phyloP scores from a whole-genome alignment of 768 basidiomycete species.

The Dentipellis fragilis region DNA sequence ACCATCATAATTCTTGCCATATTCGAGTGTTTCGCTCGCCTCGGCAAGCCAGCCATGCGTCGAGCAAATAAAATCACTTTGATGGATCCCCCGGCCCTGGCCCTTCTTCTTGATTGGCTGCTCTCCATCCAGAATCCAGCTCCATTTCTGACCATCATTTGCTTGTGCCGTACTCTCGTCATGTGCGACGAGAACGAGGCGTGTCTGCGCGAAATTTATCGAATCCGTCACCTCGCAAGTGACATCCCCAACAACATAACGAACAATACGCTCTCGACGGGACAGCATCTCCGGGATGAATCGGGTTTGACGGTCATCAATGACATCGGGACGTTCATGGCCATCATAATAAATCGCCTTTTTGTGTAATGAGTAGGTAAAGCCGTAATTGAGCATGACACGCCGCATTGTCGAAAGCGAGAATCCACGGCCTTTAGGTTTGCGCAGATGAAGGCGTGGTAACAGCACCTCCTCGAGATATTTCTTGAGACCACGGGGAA shows the following conservation, averaged over 20 bases:
- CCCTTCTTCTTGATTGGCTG: slow-evolving; percentile 28
- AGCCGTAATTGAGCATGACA: slow-evolving; percentile 19
- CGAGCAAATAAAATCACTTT: slow-evolving; percentile 26
- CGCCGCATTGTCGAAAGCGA: slow-evolving; percentile 23
- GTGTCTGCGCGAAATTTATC: slow-evolving; percentile 13
- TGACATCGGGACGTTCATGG: slow-evolving; percentile 15
- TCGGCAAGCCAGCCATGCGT: slow-evolving; percentile 22
- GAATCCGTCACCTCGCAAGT: background rate
- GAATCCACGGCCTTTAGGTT: slow-evolving; percentile 19
- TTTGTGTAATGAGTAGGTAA: background rate
- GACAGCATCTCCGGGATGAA: slow-evolving; percentile 7
- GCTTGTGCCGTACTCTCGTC: slow-evolving; percentile 33
- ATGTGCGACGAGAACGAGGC: slow-evolving; percentile 19
- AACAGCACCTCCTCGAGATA: slow-evolving; percentile 9
- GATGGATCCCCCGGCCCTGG: slow-evolving; percentile 27
- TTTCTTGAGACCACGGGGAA: slow-evolving; percentile 11
- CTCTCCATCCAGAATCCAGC: slow-evolving; percentile 27
- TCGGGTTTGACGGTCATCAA: slow-evolving; percentile 6
- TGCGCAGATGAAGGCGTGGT: slow-evolving; percentile 10
- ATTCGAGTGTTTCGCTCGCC: too few relatives aligned
- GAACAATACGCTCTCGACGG: background rate
- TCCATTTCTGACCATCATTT: slow-evolving; percentile 23
- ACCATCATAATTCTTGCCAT: slow-evolving; percentile 35
- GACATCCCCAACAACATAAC: slow-evolving; percentile 12
- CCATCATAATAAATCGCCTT: slow-evolving; percentile 14